A percentile compares a stretch with the other conserved stretches of the same genome.
Evolutionary conservation across 1,284 basidiomycete species (phyloP).

Genomic region (Austroboletus niveus): DNA sequence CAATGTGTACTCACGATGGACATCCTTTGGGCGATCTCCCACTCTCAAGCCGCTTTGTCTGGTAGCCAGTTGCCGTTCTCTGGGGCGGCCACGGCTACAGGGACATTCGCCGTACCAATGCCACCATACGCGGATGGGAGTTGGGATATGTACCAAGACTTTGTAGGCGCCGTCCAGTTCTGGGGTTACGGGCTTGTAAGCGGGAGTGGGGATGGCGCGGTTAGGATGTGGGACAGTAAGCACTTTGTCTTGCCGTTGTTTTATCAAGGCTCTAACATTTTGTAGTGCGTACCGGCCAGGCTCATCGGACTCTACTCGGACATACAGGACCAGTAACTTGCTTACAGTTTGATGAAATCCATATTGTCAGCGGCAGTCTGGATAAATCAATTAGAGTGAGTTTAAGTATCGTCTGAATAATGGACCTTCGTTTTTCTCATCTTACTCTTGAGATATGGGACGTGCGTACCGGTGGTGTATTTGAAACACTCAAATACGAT

Average conservation of each 20-base stretch:
- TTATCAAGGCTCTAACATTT: constrained; percentile 8
- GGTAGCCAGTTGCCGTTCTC: constrained; percentile 48
- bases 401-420: constrained; percentile 13
- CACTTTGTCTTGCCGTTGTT: constrained; percentile 3
- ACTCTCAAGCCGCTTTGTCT: constrained; percentile 63
- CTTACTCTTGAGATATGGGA: constrained; percentile 82
- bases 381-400: constrained; percentile 91
- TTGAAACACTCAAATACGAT: constrained; percentile 91
- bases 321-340: constrained; percentile 94
- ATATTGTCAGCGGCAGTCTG: constrained; percentile 88
- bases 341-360: constrained; percentile 95
- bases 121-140: constrained; percentile 88
- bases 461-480: constrained; percentile 83
- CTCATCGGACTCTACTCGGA: constrained; percentile 89
- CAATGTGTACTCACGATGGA: constrained; percentile 99
- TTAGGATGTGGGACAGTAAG: constrained; percentile 99
- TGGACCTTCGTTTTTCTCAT: background rate
- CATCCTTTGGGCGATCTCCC: constrained; percentile 98
- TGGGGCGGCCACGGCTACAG: constrained; percentile 55
- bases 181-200: constrained; percentile 98
- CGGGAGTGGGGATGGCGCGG: constrained; percentile 94
- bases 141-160: constrained; percentile 96
- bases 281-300: constrained; percentile 95
- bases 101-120: constrained; percentile 77
- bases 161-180: constrained; percentile 96